phyloP scores from a whole-genome alignment of 2,329 filamentous ascomycete species.

The Penicillium polonicum region DNA sequence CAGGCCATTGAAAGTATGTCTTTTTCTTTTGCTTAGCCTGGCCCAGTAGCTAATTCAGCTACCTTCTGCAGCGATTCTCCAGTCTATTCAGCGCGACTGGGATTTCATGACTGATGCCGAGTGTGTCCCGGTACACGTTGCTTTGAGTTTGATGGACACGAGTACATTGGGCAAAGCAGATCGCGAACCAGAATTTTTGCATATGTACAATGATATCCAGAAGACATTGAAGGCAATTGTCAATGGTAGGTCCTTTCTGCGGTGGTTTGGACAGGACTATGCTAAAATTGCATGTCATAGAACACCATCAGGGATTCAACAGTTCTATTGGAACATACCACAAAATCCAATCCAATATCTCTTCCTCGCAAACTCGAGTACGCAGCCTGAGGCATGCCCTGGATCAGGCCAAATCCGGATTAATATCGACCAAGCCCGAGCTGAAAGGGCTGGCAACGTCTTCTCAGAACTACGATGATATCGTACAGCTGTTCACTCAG shows the following conservation, averaged over 20 bases:
- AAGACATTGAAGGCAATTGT: conserved; percentile 91
- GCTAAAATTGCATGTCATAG: conserved; percentile 41
- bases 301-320: conserved; percentile 99
- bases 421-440: conserved; percentile 84
- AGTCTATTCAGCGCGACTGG: conserved; percentile 86
- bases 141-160: conserved; percentile 89
- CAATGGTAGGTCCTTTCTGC: conserved; percentile 56
- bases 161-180: conserved; percentile 91
- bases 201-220: conserved; percentile 85
- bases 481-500: conserved; percentile 77
- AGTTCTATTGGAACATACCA: conserved; percentile 98
- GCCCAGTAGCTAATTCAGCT: conserved; percentile 7
- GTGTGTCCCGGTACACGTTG: conserved; percentile 89
- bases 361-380: conserved; percentile 81
- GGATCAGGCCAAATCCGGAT: conserved; percentile 72
- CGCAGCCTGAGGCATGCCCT: conserved; percentile 81
- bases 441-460: conserved; percentile 83
- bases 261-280: neutral
- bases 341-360: conserved; percentile 93
- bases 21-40: neutral
- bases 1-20: conserved; percentile 40
- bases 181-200: conserved; percentile 80
- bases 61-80: conserved; percentile 58
- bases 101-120: conserved; percentile 84
- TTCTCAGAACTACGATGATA: conserved; percentile 86